Percentiles rank a stretch among this genome's conserved stretches.
phyloP scores from a whole-genome alignment of 345 rosid genomes.

The Salix brachista region DNA sequence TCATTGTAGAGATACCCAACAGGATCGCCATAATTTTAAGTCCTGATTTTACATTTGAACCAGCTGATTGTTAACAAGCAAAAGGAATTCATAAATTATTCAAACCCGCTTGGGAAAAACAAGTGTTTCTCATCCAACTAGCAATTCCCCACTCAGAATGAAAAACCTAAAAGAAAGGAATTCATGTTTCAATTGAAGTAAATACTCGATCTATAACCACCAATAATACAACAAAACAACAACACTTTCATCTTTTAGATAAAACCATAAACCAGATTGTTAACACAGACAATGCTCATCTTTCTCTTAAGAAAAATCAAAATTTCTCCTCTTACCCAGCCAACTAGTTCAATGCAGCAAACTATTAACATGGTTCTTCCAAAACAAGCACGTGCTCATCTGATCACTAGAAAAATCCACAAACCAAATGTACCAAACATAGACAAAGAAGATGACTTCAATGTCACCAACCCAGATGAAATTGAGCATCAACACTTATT shows the following conservation, averaged over 20 bases:
- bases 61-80: background rate
- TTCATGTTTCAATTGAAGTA: background rate
- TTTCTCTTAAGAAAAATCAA: background rate
- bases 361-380: background rate
- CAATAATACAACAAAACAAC: background rate
- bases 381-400: background rate
- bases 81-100: background rate
- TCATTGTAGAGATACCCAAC: background rate
- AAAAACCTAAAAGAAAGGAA: slow-evolving; percentile 9
- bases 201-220: background rate
- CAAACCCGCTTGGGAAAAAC: background rate
- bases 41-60: background rate
- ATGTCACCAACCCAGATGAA: slow-evolving; percentile 18
- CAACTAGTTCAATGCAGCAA: background rate
- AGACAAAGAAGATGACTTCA: slow-evolving; percentile 1
- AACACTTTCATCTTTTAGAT: background rate
- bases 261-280: slow-evolving; percentile 16
- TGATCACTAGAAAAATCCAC: slow-evolving; percentile 15
- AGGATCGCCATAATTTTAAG: background rate
- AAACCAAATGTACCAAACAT: background rate
- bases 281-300: slow-evolving; percentile 1
- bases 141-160: background rate
- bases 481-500: slow-evolving; percentile 25
- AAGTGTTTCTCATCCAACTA: background rate
- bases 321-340: background rate